Evolutionary conservation across 352 stramenopile species (phyloP).

Genomic region (Paralagenidium karlingii): DNA sequence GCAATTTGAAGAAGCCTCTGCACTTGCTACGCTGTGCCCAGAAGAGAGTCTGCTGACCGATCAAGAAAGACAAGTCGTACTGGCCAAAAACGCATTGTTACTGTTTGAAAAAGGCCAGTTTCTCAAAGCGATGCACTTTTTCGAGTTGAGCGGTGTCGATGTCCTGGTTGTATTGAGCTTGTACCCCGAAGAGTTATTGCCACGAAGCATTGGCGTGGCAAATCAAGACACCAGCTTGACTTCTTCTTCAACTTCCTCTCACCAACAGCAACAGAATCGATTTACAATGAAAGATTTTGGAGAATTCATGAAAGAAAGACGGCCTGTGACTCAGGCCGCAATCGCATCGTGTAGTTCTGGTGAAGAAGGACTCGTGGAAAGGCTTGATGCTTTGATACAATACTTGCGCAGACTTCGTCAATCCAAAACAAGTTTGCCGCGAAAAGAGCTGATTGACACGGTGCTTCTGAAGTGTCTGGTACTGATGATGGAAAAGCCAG

Average conservation of each 20-base stretch:
- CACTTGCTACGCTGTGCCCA: constrained; percentile 51
- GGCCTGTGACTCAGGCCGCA: neutral
- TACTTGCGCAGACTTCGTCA: too few species aligned
- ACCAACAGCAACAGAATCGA: constrained; percentile 6
- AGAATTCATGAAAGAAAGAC: neutral
- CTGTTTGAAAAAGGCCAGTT: constrained; percentile 30
- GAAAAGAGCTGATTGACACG: constrained; percentile 30
- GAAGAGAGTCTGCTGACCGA: constrained; percentile 46
- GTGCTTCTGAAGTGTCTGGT: constrained; percentile 77
- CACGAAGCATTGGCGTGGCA: constrained; percentile 27
- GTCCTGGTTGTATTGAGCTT: constrained; percentile 50
- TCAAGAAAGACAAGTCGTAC: constrained; percentile 32
- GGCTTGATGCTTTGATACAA: neutral
- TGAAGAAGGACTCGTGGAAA: constrained; percentile 2
- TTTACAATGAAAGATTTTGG: neutral
- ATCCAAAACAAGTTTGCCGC: neutral
- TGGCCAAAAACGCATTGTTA: constrained; percentile 37
- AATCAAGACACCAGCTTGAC: too few species aligned
- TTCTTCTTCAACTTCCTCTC: neutral
- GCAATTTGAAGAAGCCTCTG: constrained; percentile 39
- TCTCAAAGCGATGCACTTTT: constrained; percentile 47
- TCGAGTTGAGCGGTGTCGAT: constrained; percentile 25
- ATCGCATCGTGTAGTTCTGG: constrained; percentile 31
- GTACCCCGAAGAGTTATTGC: constrained; percentile 58
- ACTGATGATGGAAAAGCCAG: constrained; percentile 29